Evolutionary conservation across 2,329 filamentous ascomycete genomes (phyloP).

Genomic region (Ophiocordyceps sinensis): DNA sequence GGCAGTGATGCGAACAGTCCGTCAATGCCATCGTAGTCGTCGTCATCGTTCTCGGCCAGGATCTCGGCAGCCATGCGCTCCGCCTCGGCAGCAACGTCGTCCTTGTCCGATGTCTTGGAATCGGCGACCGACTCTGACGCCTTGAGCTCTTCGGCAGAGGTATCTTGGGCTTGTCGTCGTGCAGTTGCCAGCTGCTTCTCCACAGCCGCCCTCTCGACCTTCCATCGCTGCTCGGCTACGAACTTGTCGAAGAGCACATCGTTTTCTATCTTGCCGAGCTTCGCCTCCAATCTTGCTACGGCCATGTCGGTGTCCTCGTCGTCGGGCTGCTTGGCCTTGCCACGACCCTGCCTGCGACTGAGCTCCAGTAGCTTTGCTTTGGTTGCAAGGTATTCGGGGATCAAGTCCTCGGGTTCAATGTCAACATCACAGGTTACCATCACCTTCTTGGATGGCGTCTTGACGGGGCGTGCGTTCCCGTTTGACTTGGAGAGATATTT

Average conservation of each 20-base stretch:
- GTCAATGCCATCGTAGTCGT: conserved; percentile 35
- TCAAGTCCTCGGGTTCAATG: conserved; percentile 59
- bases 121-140: conserved; percentile 19
- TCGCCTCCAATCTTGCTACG: conserved; percentile 53
- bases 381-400: conserved; percentile 63
- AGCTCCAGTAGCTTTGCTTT: conserved; percentile 54
- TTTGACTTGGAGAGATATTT: conserved; percentile 17
- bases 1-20: conserved; percentile 46
- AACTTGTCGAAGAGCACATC: conserved; percentile 62
- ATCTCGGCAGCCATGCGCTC: conserved; percentile 44
- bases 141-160: conserved; percentile 8
- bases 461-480: conserved; percentile 10
- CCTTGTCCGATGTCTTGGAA: neutral
- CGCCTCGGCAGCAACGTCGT: conserved; percentile 39
- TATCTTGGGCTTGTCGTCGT: conserved; percentile 21
- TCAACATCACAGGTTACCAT: conserved; percentile 48
- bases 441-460: conserved; percentile 23
- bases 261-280: conserved; percentile 62
- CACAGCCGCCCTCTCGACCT: conserved; percentile 38
- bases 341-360: conserved; percentile 2
- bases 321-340: conserved; percentile 4
- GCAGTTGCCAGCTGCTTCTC: conserved; percentile 45
- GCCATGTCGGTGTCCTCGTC: conserved; percentile 24
- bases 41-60: conserved; percentile 37
- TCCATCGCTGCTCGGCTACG: conserved; percentile 53